Base-by-base conservation (phyloP, 2,329 filamentous ascomycete species). In the Aspergillus ochraceoroseus region DNA sequence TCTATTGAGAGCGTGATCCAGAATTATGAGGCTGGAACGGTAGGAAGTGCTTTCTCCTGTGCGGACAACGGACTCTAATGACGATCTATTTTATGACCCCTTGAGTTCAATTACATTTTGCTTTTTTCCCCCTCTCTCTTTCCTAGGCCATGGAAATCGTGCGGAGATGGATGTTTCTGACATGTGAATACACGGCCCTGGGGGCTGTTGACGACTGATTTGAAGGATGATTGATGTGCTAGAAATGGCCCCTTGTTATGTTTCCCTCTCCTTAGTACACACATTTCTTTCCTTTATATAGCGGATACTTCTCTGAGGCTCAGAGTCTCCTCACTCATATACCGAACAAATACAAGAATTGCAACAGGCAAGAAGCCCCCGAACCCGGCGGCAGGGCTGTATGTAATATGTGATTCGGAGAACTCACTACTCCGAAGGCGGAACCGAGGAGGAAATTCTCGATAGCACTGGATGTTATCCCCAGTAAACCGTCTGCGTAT, bases 41-140 rank as follows among this genome's bases (percentile, higher is more conserved):
- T 94, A 17, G 76, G 82, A 1, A 77, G 79, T 1, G 77, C 86
- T 1, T 95, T 94, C 58, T 79, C 79, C 1, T 94, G 88, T 58
- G 73, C 72, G 9, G 76, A 66, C 43, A 71, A 68, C 30, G 61
- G 46, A 20, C 28, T 66, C 7, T 67, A 57, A 46, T 32, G 38
- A 26, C 17, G 18, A 23, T 43, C 27, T 39, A 28, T 25, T 25
- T 38, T 22, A 22, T 9, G 5, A 9, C 38, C 30, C 38, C 39
- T 38, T 19, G 29, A 31, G 13, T 31, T 31, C n/a, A n/a, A n/a
- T n/a, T n/a, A 13, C 29, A 32, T 32, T 11, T 32, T 32, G 4
- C 20, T 33, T 23, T 22, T 44, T 36, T 38, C 22, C 17, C 23
- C 23, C 41, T 41, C 14, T 29, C n/a, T 33, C 14, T 13, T 38